A percentile compares a stretch with the other conserved stretches of the same genome.
These are phyloP conservation scores for Orychophragmus violaceus DNA, from an alignment of 345 rosid genomes.

Conservation along the genomic window DNA sequence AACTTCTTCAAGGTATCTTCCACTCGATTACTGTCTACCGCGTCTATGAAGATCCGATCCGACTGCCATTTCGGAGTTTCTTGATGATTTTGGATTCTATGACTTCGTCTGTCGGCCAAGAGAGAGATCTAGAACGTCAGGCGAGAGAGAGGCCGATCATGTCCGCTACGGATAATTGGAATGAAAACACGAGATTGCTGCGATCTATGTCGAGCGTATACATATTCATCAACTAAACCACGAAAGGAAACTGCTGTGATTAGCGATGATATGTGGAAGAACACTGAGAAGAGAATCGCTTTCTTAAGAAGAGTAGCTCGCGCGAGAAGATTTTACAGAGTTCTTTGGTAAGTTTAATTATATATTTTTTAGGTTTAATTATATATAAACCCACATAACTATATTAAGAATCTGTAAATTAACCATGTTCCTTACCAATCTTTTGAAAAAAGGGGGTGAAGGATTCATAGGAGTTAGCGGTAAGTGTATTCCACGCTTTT, in stretches of 20 bases:
- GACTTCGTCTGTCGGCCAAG: constrained; percentile 31
- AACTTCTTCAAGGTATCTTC: too few relatives aligned
- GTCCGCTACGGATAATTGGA: constrained; percentile 53
- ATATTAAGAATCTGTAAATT: too few relatives aligned
- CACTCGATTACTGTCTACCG: too few relatives aligned
- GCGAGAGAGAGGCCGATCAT: constrained; percentile 12
- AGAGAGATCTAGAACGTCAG: constrained; percentile 17
- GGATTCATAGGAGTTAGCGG: constrained; percentile 85
- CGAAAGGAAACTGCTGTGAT: constrained; percentile 33
- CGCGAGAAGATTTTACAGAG: constrained; percentile 79
- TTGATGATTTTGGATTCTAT: too few relatives aligned
- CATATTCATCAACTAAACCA: constrained; percentile 58
- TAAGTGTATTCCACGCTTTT: constrained; percentile 65
- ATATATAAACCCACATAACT: too few relatives aligned
- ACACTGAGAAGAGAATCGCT: constrained; percentile 49
- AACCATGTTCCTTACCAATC: too few relatives aligned
- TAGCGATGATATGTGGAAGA: constrained; percentile 60
- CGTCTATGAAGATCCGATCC: too few relatives aligned
- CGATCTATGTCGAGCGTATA: constrained; percentile 63
- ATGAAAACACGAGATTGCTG: constrained; percentile 47
- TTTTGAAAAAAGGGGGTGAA: constrained; percentile 49
- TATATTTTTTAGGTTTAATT: too few relatives aligned
- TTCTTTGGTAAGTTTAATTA: constrained; percentile 57
- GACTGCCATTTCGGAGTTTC: too few relatives aligned
- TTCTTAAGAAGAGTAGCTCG: constrained; percentile 55